Conservation (phyloP, 2,329 filamentous ascomycete species). For the Aureobasidium vineae region DNA sequence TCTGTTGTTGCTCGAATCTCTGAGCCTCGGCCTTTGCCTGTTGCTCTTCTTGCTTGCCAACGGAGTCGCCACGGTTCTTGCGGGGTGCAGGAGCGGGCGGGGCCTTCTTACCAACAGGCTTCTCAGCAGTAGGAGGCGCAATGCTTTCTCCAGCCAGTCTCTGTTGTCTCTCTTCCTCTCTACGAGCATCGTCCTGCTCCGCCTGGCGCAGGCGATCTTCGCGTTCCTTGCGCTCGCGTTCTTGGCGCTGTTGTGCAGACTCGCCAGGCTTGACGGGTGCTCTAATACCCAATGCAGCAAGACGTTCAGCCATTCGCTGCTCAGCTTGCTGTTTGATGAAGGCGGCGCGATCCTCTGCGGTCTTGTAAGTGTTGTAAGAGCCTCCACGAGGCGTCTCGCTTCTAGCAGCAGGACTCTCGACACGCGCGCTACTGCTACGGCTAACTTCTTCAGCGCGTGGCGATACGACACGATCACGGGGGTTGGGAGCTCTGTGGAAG, state of each 20-base stretch:
- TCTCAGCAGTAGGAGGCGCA: constrained; percentile 55
- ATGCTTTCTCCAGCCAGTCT: constrained; percentile 75
- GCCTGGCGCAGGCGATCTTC: constrained; percentile 85
- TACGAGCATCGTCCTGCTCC: constrained; percentile 87
- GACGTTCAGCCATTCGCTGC: constrained; percentile 91
- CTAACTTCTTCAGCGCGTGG: constrained; percentile 32
- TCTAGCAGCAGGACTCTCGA: constrained; percentile 35
- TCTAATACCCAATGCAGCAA: constrained; percentile 90
- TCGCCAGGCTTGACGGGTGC: constrained; percentile 74
- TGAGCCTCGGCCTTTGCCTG: constrained; percentile 57
- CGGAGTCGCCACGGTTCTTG: constrained; percentile 60
- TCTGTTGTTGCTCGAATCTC: constrained; percentile 57
- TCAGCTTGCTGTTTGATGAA: constrained; percentile 98
- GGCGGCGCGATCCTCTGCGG: constrained; percentile 87
- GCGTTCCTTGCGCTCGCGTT: constrained; percentile 83
- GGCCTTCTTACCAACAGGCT: constrained; percentile 45
- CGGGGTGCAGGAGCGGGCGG: constrained; percentile 68
- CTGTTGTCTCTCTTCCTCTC: constrained; percentile 82
- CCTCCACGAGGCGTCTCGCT: constrained; percentile 32
- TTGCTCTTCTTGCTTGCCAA: constrained; percentile 52
- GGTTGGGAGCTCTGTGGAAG: constrained; percentile 2
- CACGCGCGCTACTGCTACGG: constrained; percentile 36
- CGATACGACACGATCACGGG: constrained; percentile 25
- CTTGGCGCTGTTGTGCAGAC: constrained; percentile 75
- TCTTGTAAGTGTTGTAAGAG: constrained; percentile 77